These are phyloP conservation scores for Serendipita indica DNA, from an alignment of 768 basidiomycete genomes.

Conservation along the genomic window DNA sequence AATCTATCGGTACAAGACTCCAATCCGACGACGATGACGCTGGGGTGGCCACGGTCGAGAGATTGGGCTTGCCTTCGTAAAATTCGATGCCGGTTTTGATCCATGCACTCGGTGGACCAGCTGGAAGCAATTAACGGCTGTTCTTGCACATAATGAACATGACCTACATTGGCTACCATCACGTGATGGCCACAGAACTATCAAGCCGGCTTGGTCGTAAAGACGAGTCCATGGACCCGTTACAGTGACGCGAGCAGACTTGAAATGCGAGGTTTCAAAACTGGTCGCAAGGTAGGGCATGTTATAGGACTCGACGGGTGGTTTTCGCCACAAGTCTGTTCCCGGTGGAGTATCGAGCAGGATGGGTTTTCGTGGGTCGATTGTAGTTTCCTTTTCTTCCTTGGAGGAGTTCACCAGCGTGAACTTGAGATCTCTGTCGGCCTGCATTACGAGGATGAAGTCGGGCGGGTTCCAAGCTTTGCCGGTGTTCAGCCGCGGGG, in stretches of 20 bases:
- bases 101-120: constrained; percentile 15
- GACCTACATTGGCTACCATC: neutral
- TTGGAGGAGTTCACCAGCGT: too few species aligned
- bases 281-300: constrained; percentile 14
- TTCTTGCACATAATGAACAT: neutral
- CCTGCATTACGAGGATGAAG: too few species aligned
- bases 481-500: too few species aligned
- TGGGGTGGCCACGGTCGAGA: constrained; percentile 20
- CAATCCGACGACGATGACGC: constrained; percentile 19
- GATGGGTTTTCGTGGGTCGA: too few species aligned
- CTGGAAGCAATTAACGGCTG: neutral
- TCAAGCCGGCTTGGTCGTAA: constrained; percentile 22
- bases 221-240: constrained; percentile 19
- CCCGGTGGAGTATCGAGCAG: constrained; percentile 15
- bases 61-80: constrained; percentile 17
- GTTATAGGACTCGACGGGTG: constrained; percentile 18
- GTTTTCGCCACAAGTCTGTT: constrained; percentile 23
- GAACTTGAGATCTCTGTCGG: too few species aligned
- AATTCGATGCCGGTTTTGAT: constrained; percentile 23
- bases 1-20: constrained; percentile 17
- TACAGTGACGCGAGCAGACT: constrained; percentile 19
- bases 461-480: too few species aligned
- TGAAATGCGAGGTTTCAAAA: constrained; percentile 15
- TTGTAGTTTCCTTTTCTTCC: too few species aligned
- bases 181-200: constrained; percentile 15